phyloP scores from a whole-genome alignment of 1,284 basidiomycete species.

The Cryptococcus sp. region DNA sequence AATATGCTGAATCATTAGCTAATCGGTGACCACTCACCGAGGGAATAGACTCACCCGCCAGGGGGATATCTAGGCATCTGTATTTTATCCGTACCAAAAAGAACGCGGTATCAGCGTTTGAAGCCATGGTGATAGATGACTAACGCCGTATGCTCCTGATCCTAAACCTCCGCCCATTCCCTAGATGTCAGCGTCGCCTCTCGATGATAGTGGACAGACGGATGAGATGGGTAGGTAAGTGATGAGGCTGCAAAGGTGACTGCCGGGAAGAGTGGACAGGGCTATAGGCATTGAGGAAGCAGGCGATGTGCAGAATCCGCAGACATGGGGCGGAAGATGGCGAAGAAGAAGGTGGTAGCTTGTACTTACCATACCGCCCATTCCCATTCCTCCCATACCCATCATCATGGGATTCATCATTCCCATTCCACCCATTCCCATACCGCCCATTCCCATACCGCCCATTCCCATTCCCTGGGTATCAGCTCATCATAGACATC shows the following conservation, averaged over 20 bases:
- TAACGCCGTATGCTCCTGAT: constrained; percentile 36
- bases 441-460: constrained; percentile 9
- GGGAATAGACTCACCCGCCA: constrained; percentile 30
- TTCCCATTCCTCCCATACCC: constrained; percentile 15
- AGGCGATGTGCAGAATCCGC: neutral
- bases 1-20: constrained; percentile 19
- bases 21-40: constrained; percentile 1
- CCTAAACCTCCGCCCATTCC: constrained; percentile 39
- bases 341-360: neutral
- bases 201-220: neutral
- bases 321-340: neutral
- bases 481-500: neutral
- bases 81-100: constrained; percentile 29
- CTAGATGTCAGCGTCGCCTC: constrained; percentile 6
- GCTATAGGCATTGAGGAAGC: neutral
- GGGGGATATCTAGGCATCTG: constrained; percentile 42
- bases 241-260: neutral
- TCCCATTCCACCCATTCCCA: constrained; percentile 4
- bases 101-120: constrained; percentile 31
- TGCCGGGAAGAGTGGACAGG: neutral
- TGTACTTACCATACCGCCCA: neutral
- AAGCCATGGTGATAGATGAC: constrained; percentile 26
- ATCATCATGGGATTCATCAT: constrained; percentile 19
- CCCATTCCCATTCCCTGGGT: neutral
- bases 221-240: no score